Conservation (phyloP, 306 rosid genomes). For the Spatholobus suberectus region DNA sequence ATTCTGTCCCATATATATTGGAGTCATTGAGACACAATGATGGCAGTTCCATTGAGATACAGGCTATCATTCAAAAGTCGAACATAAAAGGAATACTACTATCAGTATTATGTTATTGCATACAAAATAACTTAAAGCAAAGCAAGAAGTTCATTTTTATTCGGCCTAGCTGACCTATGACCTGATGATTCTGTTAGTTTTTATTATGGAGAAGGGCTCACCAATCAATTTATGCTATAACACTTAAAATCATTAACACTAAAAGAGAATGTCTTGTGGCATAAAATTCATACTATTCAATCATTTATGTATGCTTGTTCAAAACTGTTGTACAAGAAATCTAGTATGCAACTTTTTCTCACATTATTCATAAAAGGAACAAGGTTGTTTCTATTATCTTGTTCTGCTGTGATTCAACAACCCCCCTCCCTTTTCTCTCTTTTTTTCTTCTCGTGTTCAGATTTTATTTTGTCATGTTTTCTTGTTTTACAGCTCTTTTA, state of each 20-base stretch:
- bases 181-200: background rate
- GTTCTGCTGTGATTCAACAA: too few relatives aligned
- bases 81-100: background rate
- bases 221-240: background rate
- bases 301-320: slow-evolving; percentile 6
- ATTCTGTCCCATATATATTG: background rate
- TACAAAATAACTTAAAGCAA: slow-evolving; percentile 12
- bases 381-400: background rate
- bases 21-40: too few relatives aligned
- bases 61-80: background rate
- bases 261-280: background rate
- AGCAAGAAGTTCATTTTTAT: background rate
- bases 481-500: background rate
- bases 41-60: too few relatives aligned
- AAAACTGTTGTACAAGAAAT: background rate
- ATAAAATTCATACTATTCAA: slow-evolving; percentile 8
- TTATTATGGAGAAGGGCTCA: slow-evolving; percentile 2
- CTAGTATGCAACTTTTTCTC: background rate
- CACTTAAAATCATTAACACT: background rate
- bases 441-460: background rate
- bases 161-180: background rate
- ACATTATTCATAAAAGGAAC: background rate
- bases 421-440: too few relatives aligned
- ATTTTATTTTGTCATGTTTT: background rate
- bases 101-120: background rate